Evolutionary conservation across 345 rosid genomes (phyloP), one percentile per base, ranked within the genome.

Genomic region (Lagerstroemia speciosa): DNA sequence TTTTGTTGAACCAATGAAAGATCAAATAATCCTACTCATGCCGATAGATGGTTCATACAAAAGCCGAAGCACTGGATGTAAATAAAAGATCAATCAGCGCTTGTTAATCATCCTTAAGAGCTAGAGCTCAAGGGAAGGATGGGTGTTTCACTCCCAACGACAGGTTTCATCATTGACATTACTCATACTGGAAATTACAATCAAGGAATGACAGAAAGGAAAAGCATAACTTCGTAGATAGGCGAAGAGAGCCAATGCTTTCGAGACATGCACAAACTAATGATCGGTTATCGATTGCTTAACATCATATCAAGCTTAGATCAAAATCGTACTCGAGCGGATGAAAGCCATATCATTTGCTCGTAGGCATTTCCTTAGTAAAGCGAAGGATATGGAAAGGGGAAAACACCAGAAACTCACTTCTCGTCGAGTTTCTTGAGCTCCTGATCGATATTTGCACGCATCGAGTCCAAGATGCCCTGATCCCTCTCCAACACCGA

Each of bases 341-440:
- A 1, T 12, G 29, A n/a, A 36, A 64, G 14, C 43, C 5, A 64
- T 36, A 19, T 20, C 14, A 34, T 20, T 34, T 40, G 45, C 12
- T 36, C 29, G 1, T 6, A 15, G 14, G n/a, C 43, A 34, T 34
- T 34, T 12, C 31, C 24, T 34, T n/a, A 37, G 43, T 17, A 32
- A 72, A 50, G 31, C 10, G 33, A n/a, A 58, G 7, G 0, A 17
- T 30, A 26, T 37, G 14, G 30, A 52, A 2, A 4, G 58, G 41
- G 32, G 29, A 6, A 33, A 40, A 22, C 45, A 22, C 41, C 66
- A 34, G 52, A 50, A 50, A 79, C 92, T 79, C 76, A 95, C 99
- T 85, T 92, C 65, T 95, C 99, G 19, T 95, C 98, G 30, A 92
- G 88, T 79, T 79, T 92, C 78, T 87, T 90, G 71, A 91, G 83